Conservation (phyloP, 208 protist genomes). For the Novymonas esmeraldas region DNA sequence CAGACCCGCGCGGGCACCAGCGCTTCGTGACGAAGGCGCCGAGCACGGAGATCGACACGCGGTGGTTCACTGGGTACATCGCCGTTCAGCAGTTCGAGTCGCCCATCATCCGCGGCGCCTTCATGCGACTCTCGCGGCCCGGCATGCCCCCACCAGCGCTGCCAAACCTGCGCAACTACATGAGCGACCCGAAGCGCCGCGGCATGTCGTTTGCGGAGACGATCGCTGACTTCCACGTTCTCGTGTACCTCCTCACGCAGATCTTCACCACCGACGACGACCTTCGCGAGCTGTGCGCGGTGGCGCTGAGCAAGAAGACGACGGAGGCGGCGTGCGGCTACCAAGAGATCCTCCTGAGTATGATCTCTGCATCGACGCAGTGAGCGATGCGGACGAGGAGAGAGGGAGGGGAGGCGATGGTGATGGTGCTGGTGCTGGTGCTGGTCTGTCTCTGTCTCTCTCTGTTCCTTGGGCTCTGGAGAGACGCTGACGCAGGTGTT, state of each 20-base stretch:
- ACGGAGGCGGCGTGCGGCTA: constrained; percentile 50
- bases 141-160: constrained; percentile 77
- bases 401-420: neutral
- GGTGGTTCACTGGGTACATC: constrained; percentile 90
- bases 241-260: constrained; percentile 79
- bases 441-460: no score
- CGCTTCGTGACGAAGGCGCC: constrained; percentile 67
- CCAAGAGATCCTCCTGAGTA: constrained; percentile 46
- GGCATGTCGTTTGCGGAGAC: constrained; percentile 66
- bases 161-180: constrained; percentile 74
- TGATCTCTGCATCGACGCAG: constrained; percentile 26
- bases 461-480: no score
- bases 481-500: no score
- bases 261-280: constrained; percentile 64
- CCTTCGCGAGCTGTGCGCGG: constrained; percentile 51
- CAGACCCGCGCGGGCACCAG: constrained; percentile 63
- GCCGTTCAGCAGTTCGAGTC: constrained; percentile 87
- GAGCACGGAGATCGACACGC: constrained; percentile 75
- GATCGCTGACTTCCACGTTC: constrained; percentile 91
- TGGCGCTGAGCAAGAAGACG: constrained; percentile 44
- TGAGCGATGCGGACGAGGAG: neutral
- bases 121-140: constrained; percentile 85
- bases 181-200: constrained; percentile 78
- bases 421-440: no score
- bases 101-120: constrained; percentile 70